A percentile compares a stretch with the other conserved stretches of the same genome.
These are phyloP conservation scores for Auricularia sp. DNA, from an alignment of 768 basidiomycete species.

Conservation along the genomic window DNA sequence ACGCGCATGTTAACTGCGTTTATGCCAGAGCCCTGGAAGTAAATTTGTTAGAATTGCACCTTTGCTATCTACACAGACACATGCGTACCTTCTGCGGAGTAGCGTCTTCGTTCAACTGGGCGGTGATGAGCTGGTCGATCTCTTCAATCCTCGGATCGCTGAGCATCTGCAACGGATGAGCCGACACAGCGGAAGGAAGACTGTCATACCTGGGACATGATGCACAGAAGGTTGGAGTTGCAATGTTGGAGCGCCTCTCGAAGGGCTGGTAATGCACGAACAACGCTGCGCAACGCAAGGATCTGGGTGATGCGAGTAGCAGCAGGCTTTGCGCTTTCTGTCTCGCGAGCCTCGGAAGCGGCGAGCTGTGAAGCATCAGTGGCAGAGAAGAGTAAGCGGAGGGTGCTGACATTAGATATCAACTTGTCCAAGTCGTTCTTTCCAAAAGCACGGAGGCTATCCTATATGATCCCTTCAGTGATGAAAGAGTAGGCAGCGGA, in stretches of 20 bases:
- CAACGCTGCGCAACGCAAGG: constrained; percentile 63
- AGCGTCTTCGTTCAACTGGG: constrained; percentile 65
- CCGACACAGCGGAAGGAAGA: background rate
- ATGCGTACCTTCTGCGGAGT: constrained; percentile 43
- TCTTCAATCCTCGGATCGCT: constrained; percentile 57
- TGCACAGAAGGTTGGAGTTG: constrained; percentile 47
- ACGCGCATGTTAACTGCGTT: constrained; percentile 69
- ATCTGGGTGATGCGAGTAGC: constrained; percentile 66
- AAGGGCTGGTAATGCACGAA: constrained; percentile 55
- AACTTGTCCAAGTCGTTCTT: background rate
- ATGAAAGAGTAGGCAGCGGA: constrained; percentile 23
- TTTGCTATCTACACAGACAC: too few species aligned
- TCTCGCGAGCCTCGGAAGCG: constrained; percentile 46
- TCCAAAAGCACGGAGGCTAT: background rate
- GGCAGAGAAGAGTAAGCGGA: background rate
- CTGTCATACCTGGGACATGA: constrained; percentile 45
- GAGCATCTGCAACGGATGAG: constrained; percentile 42
- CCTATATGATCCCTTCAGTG: background rate
- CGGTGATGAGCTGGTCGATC: constrained; percentile 49
- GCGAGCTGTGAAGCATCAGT: constrained; percentile 41
- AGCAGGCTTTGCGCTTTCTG: constrained; percentile 46
- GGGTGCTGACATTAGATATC: constrained; percentile 6
- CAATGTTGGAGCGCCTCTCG: constrained; percentile 50
- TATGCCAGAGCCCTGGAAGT: constrained; percentile 46
- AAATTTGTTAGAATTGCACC: too few species aligned